Base-by-base conservation (phyloP, 2,329 filamentous ascomycete genomes). In the Trichoderma asperellum region DNA sequence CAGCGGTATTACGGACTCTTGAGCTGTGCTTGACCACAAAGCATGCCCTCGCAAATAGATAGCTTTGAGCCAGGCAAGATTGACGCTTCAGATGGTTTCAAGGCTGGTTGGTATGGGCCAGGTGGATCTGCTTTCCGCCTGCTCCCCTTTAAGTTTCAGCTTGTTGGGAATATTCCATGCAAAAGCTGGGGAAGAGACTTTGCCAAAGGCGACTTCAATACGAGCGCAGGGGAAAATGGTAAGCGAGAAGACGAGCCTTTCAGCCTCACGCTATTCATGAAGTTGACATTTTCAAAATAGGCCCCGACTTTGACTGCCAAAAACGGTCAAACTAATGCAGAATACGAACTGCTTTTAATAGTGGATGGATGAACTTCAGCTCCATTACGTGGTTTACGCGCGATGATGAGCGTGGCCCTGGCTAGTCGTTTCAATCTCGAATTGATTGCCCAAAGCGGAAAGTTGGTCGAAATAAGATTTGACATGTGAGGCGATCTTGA, bases 341-440 rank as follows among this genome's bases (percentile, higher is more conserved):
- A 24, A 63, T 18, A 55, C 61, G 34, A 32, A 16, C 11, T 24
- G 16, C 52, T 7, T 7, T 29, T n/a, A 8, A 29, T 14, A 12
- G 12, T 56, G 49, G 27, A 64, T 40, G 24, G 47, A 24, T 29
- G 49, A 3, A 34, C 2, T n/a, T 34, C 61, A 12, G 6, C 4
- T 16, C 18, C 32, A 32, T 40, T 64, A 57, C 8, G 53, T 56
- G 53, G 35, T 43, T 18, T 40, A 40, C 34, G 61, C 61, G 34
- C 24, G 10, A n/a, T 21, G 61, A 37, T 56, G 40, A 27, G 32
- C 18, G 49, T 63, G 60, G 53, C 29, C 27, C 12, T 32, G 53
- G 32, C 61, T 56, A 37, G 49, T 4, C 32, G 18, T 65, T 34
- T 8, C 35, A 64, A 47, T 37, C 62, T 65, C 52, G 62, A 65